These are phyloP conservation scores for Maudiozyma turicensis DNA, from an alignment of 805 yeast genomes.

Conservation along the genomic window DNA sequence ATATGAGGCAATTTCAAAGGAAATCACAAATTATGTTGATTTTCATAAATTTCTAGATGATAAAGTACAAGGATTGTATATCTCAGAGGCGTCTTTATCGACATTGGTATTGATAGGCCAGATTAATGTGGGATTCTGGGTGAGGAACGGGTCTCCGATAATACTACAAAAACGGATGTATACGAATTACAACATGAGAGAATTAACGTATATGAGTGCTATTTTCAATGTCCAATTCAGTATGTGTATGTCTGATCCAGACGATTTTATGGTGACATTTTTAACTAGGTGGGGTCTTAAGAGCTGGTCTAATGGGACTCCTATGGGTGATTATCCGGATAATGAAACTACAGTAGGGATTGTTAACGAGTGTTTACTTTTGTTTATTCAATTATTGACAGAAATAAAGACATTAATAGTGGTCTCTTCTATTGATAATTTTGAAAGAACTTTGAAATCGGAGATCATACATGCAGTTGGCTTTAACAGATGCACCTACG, in stretches of 20 bases:
- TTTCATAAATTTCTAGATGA: constrained; percentile 13
- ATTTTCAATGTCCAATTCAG: constrained; percentile 57
- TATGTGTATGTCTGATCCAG: constrained; percentile 47
- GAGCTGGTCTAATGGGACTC: constrained; percentile 41
- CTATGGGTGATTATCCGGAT: constrained; percentile 34
- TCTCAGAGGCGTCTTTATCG: constrained; percentile 61
- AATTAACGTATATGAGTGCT: constrained; percentile 74
- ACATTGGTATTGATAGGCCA: constrained; percentile 73
- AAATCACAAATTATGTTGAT: constrained; percentile 11
- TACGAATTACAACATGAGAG: constrained; percentile 67
- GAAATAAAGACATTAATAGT: constrained; percentile 56
- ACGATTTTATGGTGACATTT: constrained; percentile 45
- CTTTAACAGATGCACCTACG: constrained; percentile 60
- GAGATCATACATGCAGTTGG: constrained; percentile 83
- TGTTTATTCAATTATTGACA: constrained; percentile 55
- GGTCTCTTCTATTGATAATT: constrained; percentile 38
- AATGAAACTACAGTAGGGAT: constrained; percentile 41
- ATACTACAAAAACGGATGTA: constrained; percentile 73
- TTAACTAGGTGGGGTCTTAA: constrained; percentile 61
- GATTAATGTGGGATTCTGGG: constrained; percentile 87
- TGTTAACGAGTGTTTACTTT: constrained; percentile 70
- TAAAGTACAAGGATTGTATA: constrained; percentile 12
- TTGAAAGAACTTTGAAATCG: constrained; percentile 41
- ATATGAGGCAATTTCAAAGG: constrained; percentile 15
- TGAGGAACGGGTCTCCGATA: constrained; percentile 80